A percentile compares a stretch with the other conserved stretches of the same genome.
phyloP scores from a whole-genome alignment of 176 grass and related monocot species.

The Phyllostachys edulis region DNA sequence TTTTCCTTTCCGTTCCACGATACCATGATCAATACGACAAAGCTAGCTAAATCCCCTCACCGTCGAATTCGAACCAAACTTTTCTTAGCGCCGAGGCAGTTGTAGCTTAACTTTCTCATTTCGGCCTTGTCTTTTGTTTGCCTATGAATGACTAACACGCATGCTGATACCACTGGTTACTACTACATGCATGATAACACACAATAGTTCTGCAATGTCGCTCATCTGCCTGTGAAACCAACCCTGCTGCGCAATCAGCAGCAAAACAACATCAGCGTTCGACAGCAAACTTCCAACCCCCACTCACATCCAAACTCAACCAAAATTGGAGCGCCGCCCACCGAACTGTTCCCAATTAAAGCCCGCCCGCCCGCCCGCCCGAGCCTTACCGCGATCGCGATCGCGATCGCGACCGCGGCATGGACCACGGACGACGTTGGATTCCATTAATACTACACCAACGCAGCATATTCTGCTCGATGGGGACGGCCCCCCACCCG shows the following conservation, averaged over 20 bases:
- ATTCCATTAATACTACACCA: neutral
- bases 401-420: neutral
- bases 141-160: too few relatives aligned
- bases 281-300: conserved; percentile 13
- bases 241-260: neutral
- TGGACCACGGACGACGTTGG: conserved; percentile 18
- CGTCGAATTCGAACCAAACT: neutral
- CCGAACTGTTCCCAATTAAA: neutral
- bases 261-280: neutral
- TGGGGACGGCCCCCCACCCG: neutral
- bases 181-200: neutral
- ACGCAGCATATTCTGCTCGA: neutral
- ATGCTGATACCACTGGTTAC: neutral
- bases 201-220: neutral
- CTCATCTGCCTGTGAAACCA: neutral
- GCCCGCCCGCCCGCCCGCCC: neutral
- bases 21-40: neutral
- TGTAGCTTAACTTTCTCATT: neutral
- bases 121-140: too few relatives aligned
- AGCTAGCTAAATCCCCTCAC: neutral
- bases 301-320: neutral
- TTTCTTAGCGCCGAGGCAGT: neutral
- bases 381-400: neutral
- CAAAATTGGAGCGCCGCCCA: neutral
- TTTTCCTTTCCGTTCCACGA: neutral